Base-by-base conservation (phyloP, 345 rosid genomes). In the Salix dunnii region DNA sequence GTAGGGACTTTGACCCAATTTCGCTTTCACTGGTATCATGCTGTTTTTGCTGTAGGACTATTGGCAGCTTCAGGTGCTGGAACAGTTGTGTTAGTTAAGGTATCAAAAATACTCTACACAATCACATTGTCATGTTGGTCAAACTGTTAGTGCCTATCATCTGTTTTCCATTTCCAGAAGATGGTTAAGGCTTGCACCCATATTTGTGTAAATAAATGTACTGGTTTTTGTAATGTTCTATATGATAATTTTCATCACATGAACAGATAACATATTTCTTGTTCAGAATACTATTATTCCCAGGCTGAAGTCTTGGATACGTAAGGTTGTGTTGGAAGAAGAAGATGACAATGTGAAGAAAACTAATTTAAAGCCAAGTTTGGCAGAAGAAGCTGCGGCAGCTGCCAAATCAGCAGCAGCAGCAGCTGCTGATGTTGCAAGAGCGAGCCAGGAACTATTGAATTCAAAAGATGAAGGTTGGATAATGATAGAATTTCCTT, bases 391-490 rank as follows among this genome's bases (percentile, higher is more conserved):
- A 79, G 94, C 98, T 66, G 97, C 94, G 12, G 93, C 94, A 23
- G 99, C 97, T 66, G 95, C 97, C 61, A 96, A 92, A 87, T 80
- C 97, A 75, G 98, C 98, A 16, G 92, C 98, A 11, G 91, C 89
- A 2, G 97, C 98, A 2, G 97, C 98, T 67, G 84, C 94, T 73
- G 98, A 94, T 81, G 93, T 92, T 76, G 97, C 98, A 69, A 94
- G 90, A 83, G 87, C 91, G 55, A 92, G 92, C 88, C 98, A 90
- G 84, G 97, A 91, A 78, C 82, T 96, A 88, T 76, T 96, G 86
- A 89, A 70, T 73, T 81, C 91, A 18, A 91, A 84, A 81, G 79
- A 25, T 61, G 94, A 90, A 88, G 99, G 99, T 93, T 64, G 16
- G 70, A 25, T 72, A 60, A 25, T 46, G 17, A 28, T 36, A 30